A percentile compares a stretch with the other conserved stretches of the same genome.
Evolutionary conservation across 305 asterid species (phyloP).

Genomic region (Striga hermonthica): DNA sequence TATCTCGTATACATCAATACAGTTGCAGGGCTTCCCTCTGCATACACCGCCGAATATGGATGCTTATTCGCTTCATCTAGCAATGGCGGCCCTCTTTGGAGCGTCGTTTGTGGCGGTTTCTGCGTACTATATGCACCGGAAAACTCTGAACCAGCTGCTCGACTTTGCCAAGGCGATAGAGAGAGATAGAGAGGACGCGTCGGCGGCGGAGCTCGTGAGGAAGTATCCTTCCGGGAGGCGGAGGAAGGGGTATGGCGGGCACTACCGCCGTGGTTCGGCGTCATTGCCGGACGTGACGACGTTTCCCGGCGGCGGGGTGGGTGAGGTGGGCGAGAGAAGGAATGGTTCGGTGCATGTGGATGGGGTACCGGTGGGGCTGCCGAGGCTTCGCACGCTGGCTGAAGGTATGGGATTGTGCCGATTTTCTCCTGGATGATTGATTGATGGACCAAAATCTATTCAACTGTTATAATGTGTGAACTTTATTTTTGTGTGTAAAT

Average conservation of each 20-base stretch:
- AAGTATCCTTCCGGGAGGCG: conserved; percentile 47
- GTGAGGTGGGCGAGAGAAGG: conserved; percentile 48
- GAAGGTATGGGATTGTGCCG: conserved; percentile 61
- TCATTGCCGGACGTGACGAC: conserved; percentile 77
- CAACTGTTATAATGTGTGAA: neutral
- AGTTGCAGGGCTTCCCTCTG: neutral
- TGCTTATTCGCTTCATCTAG: conserved; percentile 70
- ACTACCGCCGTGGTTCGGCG: conserved; percentile 58
- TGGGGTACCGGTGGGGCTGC: conserved; percentile 76
- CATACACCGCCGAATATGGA: conserved; percentile 56
- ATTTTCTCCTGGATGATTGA: conserved; percentile 27
- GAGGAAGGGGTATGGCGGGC: conserved; percentile 47
- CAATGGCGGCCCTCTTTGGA: conserved; percentile 95
- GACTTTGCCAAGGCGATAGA: conserved; percentile 82
- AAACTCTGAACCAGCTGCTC: conserved; percentile 76
- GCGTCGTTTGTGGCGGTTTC: conserved; percentile 95
- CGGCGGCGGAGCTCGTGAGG: conserved; percentile 48
- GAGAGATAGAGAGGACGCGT: conserved; percentile 50
- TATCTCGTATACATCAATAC: conserved; percentile 10
- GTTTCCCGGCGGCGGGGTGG: conserved; percentile 37
- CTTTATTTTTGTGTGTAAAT: neutral
- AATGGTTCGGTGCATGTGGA: conserved; percentile 56
- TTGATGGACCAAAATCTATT: conserved; percentile 4
- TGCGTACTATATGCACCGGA: conserved; percentile 91
- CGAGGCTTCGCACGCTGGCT: conserved; percentile 71